A percentile compares a stretch with the other conserved stretches of the same genome.
These are phyloP conservation scores for Botryotinia calthae DNA, from an alignment of 2,329 filamentous ascomycete genomes.

Conservation along the genomic window DNA sequence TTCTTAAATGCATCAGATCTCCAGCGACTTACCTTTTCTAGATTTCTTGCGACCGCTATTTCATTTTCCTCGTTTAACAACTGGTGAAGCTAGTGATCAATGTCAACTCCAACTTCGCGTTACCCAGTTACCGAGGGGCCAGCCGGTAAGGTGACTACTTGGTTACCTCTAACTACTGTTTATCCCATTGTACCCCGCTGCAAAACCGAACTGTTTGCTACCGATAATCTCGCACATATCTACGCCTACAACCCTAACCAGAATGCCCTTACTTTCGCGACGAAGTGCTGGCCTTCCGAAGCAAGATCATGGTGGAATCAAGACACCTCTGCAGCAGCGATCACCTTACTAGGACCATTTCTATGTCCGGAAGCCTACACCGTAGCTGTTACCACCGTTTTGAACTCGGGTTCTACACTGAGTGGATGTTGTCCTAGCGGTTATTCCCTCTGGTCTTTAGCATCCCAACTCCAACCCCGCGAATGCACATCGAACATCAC, in stretches of 20 bases:
- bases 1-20: background rate
- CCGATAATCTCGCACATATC: background rate
- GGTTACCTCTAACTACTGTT: slow-evolving; percentile 17
- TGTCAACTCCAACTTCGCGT: slow-evolving; percentile 12
- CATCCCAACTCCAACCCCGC: background rate
- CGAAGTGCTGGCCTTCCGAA: slow-evolving; percentile 6
- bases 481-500: slow-evolving; percentile 7
- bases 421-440: slow-evolving; percentile 15
- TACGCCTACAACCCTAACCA: slow-evolving; percentile 12
- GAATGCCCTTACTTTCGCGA: background rate
- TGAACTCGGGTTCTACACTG: background rate
- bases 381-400: background rate
- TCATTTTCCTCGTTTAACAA: background rate
- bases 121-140: background rate
- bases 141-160: slow-evolving; percentile 2
- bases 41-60: background rate
- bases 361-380: slow-evolving; percentile 11
- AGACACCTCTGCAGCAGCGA: too few species aligned
- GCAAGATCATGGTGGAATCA: slow-evolving; percentile 17
- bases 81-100: background rate
- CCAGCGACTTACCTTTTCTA: background rate
- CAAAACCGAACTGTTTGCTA: slow-evolving; percentile 1
- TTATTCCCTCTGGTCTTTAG: background rate
- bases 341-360: slow-evolving; percentile 17
- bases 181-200: slow-evolving; percentile 12